phyloP scores from a whole-genome alignment of 1,139 yeast genomes.

The Tardiomyces blankii region DNA sequence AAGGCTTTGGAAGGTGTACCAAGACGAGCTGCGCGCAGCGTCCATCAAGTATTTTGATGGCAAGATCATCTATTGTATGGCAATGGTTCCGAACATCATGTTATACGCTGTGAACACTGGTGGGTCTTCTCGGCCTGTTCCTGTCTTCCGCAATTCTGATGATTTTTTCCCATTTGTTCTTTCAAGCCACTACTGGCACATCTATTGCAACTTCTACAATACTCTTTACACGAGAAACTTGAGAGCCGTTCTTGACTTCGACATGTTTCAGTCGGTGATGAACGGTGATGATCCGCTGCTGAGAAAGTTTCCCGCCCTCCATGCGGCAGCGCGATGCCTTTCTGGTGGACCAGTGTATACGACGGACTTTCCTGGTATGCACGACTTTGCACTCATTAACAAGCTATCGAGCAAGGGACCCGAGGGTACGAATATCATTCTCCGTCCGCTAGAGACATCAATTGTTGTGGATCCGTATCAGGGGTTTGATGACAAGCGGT shows the following conservation, averaged over 20 bases:
- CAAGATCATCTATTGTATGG: conserved; percentile 22
- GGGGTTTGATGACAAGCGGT: no score
- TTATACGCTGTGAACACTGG: conserved; percentile 10
- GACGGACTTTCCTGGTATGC: conserved; percentile 16
- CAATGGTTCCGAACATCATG: conserved; percentile 21
- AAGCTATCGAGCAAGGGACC: conserved; percentile 11
- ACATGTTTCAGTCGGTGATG: conserved; percentile 20
- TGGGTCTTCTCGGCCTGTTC: conserved; percentile 5
- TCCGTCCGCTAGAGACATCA: conserved; percentile 11
- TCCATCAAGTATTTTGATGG: conserved; percentile 16
- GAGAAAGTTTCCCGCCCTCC: conserved; percentile 8
- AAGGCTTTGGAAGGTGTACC: conserved; percentile 14
- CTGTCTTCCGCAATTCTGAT: conserved; percentile 21
- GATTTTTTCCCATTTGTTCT: conserved; percentile 15
- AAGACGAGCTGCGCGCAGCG: conserved; percentile 16
- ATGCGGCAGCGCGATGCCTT: conserved; percentile 18
- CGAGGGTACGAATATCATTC: conserved; percentile 9
- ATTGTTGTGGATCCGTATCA: no score
- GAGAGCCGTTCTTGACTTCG: conserved; percentile 19
- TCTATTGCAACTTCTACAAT: conserved; percentile 18
- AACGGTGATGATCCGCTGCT: conserved; percentile 1
- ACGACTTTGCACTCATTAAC: conserved; percentile 12
- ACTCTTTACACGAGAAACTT: conserved; percentile 16
- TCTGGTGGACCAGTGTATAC: conserved; percentile 23
- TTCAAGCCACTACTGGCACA: conserved; percentile 20